Conservation (phyloP, 345 rosid genomes). For the Gossypium thurberi region DNA sequence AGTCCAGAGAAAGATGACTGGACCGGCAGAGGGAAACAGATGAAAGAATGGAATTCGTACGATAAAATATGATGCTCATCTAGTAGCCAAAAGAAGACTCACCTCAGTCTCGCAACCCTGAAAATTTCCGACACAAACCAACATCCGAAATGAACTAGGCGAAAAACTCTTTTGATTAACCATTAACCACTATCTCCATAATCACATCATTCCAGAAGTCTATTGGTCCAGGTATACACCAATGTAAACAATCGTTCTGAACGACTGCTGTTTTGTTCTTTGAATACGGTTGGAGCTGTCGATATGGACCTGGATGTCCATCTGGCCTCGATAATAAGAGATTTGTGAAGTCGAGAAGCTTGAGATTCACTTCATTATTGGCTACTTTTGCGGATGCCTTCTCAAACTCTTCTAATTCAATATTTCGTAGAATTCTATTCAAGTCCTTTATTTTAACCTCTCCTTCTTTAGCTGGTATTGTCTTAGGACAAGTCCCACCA, state of each 20-base stretch:
- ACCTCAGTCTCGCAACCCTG: neutral
- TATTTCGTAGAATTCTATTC: conserved; percentile 46
- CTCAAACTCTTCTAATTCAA: conserved; percentile 56
- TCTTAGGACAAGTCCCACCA: conserved; percentile 69
- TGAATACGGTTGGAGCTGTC: conserved; percentile 61
- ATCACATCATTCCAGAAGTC: conserved; percentile 85
- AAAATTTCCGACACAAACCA: neutral
- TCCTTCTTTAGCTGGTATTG: conserved; percentile 57
- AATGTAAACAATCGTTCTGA: conserved; percentile 90
- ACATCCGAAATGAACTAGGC: neutral
- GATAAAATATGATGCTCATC: neutral
- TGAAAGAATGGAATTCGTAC: neutral
- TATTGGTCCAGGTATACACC: conserved; percentile 97
- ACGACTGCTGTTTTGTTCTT: conserved; percentile 54
- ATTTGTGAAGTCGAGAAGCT: conserved; percentile 67
- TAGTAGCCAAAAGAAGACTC: neutral
- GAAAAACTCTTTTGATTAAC: conserved; percentile 16
- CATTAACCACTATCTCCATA: conserved; percentile 59
- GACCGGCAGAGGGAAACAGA: neutral
- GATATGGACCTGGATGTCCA: conserved; percentile 90
- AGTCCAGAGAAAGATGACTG: neutral
- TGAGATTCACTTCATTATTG: conserved; percentile 40
- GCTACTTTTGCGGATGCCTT: conserved; percentile 42
- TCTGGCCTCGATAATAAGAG: conserved; percentile 67
- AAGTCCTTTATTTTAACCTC: conserved; percentile 54